A percentile compares a stretch with the other conserved stretches of the same genome.
Evolutionary conservation across 2,329 filamentous ascomycete species (phyloP).

Genomic region (Scedosporium dehoogii): DNA sequence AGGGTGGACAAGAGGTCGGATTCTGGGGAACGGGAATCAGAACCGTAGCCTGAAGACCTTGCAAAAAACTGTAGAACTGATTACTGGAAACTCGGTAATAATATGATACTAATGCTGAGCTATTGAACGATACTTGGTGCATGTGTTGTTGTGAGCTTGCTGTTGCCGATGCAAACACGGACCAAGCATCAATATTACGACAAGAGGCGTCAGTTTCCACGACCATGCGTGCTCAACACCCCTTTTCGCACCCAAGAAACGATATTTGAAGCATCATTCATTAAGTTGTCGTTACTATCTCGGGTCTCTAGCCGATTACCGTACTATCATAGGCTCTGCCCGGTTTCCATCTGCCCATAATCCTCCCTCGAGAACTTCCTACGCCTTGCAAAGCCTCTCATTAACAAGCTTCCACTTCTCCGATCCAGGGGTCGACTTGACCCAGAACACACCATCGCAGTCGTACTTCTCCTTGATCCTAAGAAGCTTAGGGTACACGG

Average conservation of each 20-base stretch:
- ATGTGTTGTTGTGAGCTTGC: too few species aligned
- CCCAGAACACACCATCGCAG: conserved; percentile 29
- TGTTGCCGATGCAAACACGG: too few species aligned
- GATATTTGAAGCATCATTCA: not conserved
- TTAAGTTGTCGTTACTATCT: not conserved
- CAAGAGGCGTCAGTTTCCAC: too few species aligned
- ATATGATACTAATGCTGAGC: too few species aligned
- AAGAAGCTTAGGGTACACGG: conserved; percentile 23
- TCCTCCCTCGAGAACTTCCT: not conserved
- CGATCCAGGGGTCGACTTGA: conserved; percentile 31
- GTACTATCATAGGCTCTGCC: not conserved
- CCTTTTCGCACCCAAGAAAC: too few species aligned
- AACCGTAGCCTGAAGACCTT: not conserved
- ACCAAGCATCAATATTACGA: too few species aligned
- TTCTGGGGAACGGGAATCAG: not conserved
- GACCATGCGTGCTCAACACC: too few species aligned
- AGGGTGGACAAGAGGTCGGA: not conserved
- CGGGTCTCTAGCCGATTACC: not conserved
- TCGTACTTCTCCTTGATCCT: conserved; percentile 33
- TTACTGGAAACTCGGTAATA: too few species aligned
- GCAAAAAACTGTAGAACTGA: too few species aligned
- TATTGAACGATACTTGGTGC: too few species aligned
- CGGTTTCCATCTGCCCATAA: not conserved
- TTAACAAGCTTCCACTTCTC: conserved; percentile 26
- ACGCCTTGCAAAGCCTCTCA: conserved; percentile 4